phyloP scores from a whole-genome alignment of 2,329 filamentous ascomycete genomes.

The Xylariomycetidae sp. region DNA sequence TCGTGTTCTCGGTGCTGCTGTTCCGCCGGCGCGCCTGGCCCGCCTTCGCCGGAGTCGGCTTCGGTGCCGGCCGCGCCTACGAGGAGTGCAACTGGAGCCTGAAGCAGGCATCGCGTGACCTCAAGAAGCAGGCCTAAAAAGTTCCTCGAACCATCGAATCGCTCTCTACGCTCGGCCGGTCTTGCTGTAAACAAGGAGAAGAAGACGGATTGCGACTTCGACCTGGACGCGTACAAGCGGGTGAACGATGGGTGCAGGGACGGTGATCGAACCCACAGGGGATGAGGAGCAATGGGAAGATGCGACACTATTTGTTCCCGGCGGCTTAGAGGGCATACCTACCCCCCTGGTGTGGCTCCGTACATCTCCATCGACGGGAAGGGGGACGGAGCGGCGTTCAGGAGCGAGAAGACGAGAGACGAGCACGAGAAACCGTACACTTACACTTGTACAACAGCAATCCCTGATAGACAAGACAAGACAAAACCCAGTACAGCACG shows the following conservation, averaged over 20 bases:
- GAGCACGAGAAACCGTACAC: neutral
- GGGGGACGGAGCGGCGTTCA: neutral
- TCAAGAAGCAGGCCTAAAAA: slow-evolving; percentile 43
- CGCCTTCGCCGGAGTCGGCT: slow-evolving; percentile 88
- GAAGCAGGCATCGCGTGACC: slow-evolving; percentile 54
- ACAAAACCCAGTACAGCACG: neutral
- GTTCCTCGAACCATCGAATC: neutral
- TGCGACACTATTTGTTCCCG: neutral
- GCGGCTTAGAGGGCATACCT: too few relatives aligned
- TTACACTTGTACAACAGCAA: too few relatives aligned
- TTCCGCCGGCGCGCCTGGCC: slow-evolving; percentile 99
- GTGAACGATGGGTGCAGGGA: neutral
- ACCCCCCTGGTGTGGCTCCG: too few relatives aligned
- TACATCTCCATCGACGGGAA: too few relatives aligned
- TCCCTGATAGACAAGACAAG: too few relatives aligned
- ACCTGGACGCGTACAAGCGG: neutral
- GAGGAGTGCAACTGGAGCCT: slow-evolving; percentile 91
- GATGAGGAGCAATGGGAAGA: neutral
- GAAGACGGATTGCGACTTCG: too few relatives aligned
- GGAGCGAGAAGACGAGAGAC: neutral
- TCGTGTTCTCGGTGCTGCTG: slow-evolving; percentile 95
- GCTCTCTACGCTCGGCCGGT: neutral
- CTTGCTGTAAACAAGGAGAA: too few relatives aligned
- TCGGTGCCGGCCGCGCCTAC: slow-evolving; percentile 93
- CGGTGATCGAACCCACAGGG: neutral